A percentile compares a stretch with the other conserved stretches of the same genome.
These are phyloP conservation scores for Chalciporus chontae DNA, from an alignment of 768 basidiomycete genomes.

Conservation along the genomic window DNA sequence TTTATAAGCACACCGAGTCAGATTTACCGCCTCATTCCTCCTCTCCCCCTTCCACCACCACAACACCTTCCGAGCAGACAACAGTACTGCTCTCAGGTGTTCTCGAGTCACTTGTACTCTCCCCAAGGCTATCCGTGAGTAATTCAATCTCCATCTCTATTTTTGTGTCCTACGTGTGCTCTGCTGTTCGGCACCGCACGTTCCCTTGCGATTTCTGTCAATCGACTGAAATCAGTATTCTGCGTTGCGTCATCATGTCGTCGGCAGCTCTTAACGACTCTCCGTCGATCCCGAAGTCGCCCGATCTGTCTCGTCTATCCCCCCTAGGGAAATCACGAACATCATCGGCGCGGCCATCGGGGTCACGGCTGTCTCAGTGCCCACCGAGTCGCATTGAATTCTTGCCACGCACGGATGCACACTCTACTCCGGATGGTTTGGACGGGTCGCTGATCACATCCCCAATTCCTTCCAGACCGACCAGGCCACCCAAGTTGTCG, in stretches of 20 bases:
- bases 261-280: conserved; percentile 6
- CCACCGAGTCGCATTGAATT: conserved; percentile 21
- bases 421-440: conserved; percentile 27
- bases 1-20: conserved; percentile 34
- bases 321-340: conserved; percentile 28
- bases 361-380: conserved; percentile 20
- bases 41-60: conserved; percentile 18
- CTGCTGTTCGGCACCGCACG: conserved; percentile 14
- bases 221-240: conserved; percentile 25
- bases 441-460: conserved; percentile 43
- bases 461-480: conserved; percentile 47
- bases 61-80: conserved; percentile 17
- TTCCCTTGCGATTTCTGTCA: conserved; percentile 26
- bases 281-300: conserved; percentile 25
- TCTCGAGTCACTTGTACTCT: conserved; percentile 20
- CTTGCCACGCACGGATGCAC: conserved; percentile 20
- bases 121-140: conserved; percentile 24
- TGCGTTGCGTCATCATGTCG: conserved; percentile 14
- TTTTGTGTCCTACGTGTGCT: conserved; percentile 31
- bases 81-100: conserved; percentile 16
- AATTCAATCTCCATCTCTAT: conserved; percentile 21
- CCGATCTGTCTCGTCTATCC: conserved; percentile 34
- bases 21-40: not conserved
- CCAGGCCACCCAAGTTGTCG: conserved; percentile 53
- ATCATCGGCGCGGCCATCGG: conserved; percentile 25